Conservation (phyloP, 2,329 filamentous ascomycete genomes). For the Cladobotryum protrusum region DNA sequence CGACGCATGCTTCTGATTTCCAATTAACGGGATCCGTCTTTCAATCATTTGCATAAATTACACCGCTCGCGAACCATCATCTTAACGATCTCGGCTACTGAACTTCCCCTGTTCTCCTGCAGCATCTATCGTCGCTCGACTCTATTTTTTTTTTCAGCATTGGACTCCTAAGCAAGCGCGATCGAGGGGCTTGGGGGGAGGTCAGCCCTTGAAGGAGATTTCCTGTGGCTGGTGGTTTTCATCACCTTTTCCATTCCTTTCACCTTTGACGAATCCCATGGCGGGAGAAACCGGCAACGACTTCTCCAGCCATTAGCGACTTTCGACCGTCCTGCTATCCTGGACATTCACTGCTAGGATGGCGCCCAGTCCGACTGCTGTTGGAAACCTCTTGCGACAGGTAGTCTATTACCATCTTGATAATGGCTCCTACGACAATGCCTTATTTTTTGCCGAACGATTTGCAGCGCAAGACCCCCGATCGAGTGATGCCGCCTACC, state of each 20-base stretch:
- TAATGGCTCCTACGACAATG: constrained; percentile 82
- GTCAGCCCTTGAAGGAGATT: background rate
- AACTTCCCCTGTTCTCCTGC: background rate
- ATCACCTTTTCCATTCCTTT: background rate
- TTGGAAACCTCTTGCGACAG: constrained; percentile 51
- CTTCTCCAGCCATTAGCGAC: constrained; percentile 9
- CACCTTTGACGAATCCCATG: constrained; percentile 17
- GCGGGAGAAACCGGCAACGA: constrained; percentile 21
- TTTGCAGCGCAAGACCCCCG: constrained; percentile 78
- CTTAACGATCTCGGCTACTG: background rate
- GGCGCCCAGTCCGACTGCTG: constrained; percentile 46
- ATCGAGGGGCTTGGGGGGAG: background rate
- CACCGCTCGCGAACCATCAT: background rate
- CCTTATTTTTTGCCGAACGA: constrained; percentile 87
- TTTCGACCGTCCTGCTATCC: background rate
- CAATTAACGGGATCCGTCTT: background rate
- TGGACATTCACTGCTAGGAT: constrained; percentile 32
- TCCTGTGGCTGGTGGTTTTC: background rate
- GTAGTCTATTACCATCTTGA: constrained; percentile 69
- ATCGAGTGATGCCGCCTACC: constrained; percentile 72
- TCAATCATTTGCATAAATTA: background rate
- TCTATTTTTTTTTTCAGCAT: background rate
- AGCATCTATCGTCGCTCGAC: background rate
- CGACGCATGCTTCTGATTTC: background rate
- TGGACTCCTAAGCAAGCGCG: background rate